Evolutionary conservation across 768 basidiomycete species (phyloP).

Genomic region (Rhizopogon roseolus): DNA sequence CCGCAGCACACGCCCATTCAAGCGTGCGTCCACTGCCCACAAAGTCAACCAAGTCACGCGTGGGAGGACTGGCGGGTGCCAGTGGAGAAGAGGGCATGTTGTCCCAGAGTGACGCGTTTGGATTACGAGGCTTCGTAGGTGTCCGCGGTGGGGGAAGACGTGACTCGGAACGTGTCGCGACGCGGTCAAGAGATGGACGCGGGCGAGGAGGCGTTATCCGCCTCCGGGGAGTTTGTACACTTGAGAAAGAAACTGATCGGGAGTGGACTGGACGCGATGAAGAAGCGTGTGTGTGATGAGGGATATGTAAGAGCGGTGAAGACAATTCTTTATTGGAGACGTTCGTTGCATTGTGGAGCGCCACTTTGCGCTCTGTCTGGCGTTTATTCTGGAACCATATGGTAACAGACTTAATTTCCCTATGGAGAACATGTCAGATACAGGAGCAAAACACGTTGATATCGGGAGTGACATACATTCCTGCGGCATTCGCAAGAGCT

Average conservation of each 20-base stretch:
- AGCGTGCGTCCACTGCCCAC: constrained; percentile 22
- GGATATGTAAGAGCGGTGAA: constrained; percentile 20
- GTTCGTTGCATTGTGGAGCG: constrained; percentile 33
- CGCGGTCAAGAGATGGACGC: constrained; percentile 27
- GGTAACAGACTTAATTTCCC: constrained; percentile 32
- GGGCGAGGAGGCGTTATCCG: constrained; percentile 25
- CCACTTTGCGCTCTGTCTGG: constrained; percentile 49
- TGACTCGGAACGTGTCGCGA: constrained; percentile 26
- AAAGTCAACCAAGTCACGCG: constrained; percentile 26
- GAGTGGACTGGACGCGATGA: constrained; percentile 29
- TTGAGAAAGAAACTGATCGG: constrained; percentile 26
- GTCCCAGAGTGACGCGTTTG: constrained; percentile 24
- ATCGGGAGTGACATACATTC: constrained; percentile 45
- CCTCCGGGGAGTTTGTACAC: constrained; percentile 19
- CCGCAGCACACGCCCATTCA: constrained; percentile 36
- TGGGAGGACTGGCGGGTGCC: constrained; percentile 29
- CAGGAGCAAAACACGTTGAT: not conserved
- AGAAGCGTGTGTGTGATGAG: constrained; percentile 17
- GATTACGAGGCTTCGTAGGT: constrained; percentile 24
- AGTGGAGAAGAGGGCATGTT: constrained; percentile 42
- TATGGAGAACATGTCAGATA: constrained; percentile 11
- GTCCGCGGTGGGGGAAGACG: constrained; percentile 25
- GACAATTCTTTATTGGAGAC: constrained; percentile 11
- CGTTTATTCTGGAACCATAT: constrained; percentile 33
- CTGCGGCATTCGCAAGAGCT: constrained; percentile 50